A percentile compares a stretch with the other conserved stretches of the same genome.
Evolutionary conservation across 2,329 filamentous ascomycete species (phyloP).

Genomic region (Clonostachys rhizophaga): DNA sequence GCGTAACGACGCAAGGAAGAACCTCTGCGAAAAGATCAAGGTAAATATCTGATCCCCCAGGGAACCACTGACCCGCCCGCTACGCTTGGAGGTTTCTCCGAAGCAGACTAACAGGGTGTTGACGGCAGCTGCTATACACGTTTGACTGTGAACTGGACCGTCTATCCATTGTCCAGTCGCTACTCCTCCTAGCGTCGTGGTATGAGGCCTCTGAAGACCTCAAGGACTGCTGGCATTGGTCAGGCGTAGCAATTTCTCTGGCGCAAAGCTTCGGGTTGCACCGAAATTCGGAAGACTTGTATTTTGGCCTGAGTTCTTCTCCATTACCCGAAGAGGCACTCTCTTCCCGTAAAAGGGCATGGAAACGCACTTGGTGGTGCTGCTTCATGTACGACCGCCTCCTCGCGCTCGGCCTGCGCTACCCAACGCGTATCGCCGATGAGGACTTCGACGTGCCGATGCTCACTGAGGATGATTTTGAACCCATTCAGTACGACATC

Average conservation of each 20-base stretch:
- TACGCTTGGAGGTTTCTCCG: not conserved
- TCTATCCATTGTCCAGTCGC: slow-evolving; percentile 79
- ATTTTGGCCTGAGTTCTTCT: slow-evolving; percentile 50
- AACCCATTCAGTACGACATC: slow-evolving; percentile 64
- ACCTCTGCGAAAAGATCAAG: slow-evolving; percentile 84
- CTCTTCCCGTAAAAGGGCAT: slow-evolving; percentile 54
- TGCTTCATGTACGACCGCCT: slow-evolving; percentile 93
- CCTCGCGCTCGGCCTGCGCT: slow-evolving; percentile 88
- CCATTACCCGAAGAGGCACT: slow-evolving; percentile 41
- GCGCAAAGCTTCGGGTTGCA: slow-evolving; percentile 92
- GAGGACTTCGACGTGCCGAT: slow-evolving; percentile 93
- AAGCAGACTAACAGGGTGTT: slow-evolving; percentile 14
- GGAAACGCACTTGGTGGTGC: slow-evolving; percentile 98
- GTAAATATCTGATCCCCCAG: slow-evolving; percentile 33
- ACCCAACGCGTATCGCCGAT: slow-evolving; percentile 87
- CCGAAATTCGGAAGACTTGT: slow-evolving; percentile 73
- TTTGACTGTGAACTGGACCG: slow-evolving; percentile 93
- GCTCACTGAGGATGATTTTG: slow-evolving; percentile 80
- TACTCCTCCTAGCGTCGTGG: slow-evolving; percentile 94
- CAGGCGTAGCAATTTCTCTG: slow-evolving; percentile 90
- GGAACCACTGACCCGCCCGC: slow-evolving; percentile 2
- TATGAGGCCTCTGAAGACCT: slow-evolving; percentile 96
- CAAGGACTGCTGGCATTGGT: slow-evolving; percentile 98
- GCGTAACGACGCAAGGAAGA: slow-evolving; percentile 77
- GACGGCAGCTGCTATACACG: slow-evolving; percentile 74